phyloP scores from a whole-genome alignment of 2,329 filamentous ascomycete genomes.

The Calonectria crousiana region DNA sequence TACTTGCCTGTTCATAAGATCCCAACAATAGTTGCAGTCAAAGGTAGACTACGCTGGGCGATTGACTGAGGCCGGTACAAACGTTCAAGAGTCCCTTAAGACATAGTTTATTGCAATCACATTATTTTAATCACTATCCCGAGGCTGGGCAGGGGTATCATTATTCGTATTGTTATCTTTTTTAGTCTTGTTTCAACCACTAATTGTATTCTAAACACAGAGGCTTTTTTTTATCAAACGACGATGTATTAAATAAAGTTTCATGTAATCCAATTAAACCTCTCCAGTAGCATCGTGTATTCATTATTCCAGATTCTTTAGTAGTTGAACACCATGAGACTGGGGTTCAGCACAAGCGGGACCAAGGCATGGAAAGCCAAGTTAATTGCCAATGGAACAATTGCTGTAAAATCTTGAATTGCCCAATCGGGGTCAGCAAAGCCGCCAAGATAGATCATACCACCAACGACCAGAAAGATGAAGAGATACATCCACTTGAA shows the following conservation, averaged over 20 bases:
- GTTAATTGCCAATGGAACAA: slow-evolving; percentile 70
- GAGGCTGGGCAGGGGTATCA: not conserved
- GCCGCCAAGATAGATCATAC: slow-evolving; percentile 63
- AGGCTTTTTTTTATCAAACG: not conserved
- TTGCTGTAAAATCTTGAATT: slow-evolving; percentile 68
- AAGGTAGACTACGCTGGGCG: too few relatives aligned
- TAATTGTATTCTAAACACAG: too few relatives aligned
- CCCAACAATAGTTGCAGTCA: not conserved
- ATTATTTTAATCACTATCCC: too few relatives aligned
- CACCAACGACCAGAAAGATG: slow-evolving; percentile 58
- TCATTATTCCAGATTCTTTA: not conserved
- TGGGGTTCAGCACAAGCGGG: slow-evolving; percentile 10
- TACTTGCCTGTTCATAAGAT: not conserved
- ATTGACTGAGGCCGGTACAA: too few relatives aligned
- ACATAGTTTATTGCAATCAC: not conserved
- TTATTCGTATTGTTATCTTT: too few relatives aligned
- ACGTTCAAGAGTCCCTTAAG: not conserved
- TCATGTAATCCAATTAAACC: not conserved
- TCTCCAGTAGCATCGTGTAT: not conserved
- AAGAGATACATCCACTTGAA: slow-evolving; percentile 66
- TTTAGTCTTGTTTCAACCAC: too few relatives aligned
- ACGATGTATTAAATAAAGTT: not conserved
- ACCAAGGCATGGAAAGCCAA: slow-evolving; percentile 42
- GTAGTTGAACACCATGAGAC: slow-evolving; percentile 22
- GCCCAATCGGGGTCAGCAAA: slow-evolving; percentile 65